Percentiles rank a stretch among this genome's conserved stretches.
Conservation (phyloP, 208 protist species). For the Jaenimonas drosophilae region DNA sequence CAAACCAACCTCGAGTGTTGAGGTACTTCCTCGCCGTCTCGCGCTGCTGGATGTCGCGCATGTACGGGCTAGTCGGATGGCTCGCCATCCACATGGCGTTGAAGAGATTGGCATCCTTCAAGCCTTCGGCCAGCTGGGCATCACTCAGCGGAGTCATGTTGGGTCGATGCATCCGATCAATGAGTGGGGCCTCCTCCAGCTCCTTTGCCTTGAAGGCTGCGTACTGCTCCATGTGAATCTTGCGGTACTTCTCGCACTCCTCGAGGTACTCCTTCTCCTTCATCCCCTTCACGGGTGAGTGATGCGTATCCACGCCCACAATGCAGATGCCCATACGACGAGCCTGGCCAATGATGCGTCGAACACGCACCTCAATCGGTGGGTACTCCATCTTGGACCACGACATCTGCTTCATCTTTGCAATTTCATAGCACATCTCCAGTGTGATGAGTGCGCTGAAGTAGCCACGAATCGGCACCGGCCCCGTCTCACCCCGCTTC, state of each 20-base stretch:
- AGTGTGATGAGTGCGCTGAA: constrained; percentile 82
- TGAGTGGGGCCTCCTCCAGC: constrained; percentile 55
- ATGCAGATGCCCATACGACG: constrained; percentile 82
- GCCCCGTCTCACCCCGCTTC: constrained; percentile 74
- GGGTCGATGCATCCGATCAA: constrained; percentile 72
- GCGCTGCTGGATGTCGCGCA: constrained; percentile 23
- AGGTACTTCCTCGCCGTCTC: constrained; percentile 63
- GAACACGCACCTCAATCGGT: constrained; percentile 78
- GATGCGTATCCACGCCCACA: constrained; percentile 79
- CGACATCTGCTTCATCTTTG: constrained; percentile 82
- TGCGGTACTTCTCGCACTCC: constrained; percentile 54
- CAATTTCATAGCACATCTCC: constrained; percentile 88
- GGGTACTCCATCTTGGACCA: constrained; percentile 68
- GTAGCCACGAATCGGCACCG: constrained; percentile 32
- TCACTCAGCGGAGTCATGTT: constrained; percentile 48
- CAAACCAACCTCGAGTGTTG: constrained; percentile 74
- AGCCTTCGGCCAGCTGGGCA: constrained; percentile 62
- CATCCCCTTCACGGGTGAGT: constrained; percentile 67
- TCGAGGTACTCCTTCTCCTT: constrained; percentile 66
- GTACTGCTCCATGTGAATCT: constrained; percentile 73
- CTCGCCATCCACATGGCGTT: constrained; percentile 66
- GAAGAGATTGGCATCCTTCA: constrained; percentile 69
- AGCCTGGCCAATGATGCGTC: constrained; percentile 73
- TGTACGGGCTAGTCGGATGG: constrained; percentile 47
- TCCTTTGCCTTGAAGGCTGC: constrained; percentile 47